phyloP scores from a whole-genome alignment of 225 moss, liverwort and hornwort species.

The Takakia lepidozioides region DNA sequence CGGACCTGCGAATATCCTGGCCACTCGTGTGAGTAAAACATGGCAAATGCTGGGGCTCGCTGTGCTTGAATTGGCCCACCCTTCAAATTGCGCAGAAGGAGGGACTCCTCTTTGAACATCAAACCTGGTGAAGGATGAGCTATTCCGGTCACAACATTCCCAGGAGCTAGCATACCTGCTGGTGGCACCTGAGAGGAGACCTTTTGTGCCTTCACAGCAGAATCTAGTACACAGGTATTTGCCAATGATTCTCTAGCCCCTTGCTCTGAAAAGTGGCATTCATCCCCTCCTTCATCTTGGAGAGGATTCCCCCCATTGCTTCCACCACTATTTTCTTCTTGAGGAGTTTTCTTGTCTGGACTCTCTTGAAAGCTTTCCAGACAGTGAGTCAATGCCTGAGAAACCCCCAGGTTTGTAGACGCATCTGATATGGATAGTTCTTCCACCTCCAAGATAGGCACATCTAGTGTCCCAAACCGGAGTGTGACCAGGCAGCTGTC shows the following conservation, averaged over 20 bases:
- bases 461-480: constrained; percentile 47
- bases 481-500: no score
- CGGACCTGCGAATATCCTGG: constrained; percentile 72
- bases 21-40: constrained; percentile 77
- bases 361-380: no score
- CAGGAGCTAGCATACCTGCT: constrained; percentile 4
- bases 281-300: no score
- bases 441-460: background rate
- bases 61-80: constrained; percentile 47
- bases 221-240: background rate
- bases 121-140: constrained; percentile 28
- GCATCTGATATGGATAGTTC: background rate
- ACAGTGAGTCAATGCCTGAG: background rate
- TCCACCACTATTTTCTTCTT: no score
- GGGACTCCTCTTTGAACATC: constrained; percentile 30
- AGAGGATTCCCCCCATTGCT: no score
- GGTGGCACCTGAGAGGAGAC: no score
- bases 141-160: constrained; percentile 20
- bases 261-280: no score
- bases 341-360: no score
- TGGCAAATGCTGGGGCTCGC: constrained; percentile 49
- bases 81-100: constrained; percentile 41
- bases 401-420: background rate
- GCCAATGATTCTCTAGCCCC: no score
- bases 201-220: no score